Conservation (phyloP, 306 rosid species). For the Sesbania bispinosa region DNA sequence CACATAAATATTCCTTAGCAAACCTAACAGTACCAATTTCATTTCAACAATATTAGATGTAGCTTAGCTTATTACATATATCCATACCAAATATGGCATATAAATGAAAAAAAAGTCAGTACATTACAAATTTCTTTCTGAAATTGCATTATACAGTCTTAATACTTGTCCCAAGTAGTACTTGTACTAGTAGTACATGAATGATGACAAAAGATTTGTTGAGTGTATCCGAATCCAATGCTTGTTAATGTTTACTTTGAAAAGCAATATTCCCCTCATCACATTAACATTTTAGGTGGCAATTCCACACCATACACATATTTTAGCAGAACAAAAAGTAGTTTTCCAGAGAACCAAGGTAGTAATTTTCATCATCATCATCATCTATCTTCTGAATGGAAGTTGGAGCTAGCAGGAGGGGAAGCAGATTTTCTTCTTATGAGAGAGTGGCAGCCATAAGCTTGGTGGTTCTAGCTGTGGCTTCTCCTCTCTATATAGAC, state of each 20-base stretch:
- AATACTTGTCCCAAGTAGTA: background rate
- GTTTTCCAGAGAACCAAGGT: background rate
- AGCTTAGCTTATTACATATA: background rate
- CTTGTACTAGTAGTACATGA: background rate
- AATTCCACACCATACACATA: background rate
- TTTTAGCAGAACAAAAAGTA: background rate
- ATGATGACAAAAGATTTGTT: background rate
- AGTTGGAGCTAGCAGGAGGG: constrained; percentile 37
- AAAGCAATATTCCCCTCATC: constrained; percentile 30
- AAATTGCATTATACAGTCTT: too few species aligned
- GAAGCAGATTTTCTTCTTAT: constrained; percentile 53
- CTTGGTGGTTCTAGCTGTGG: constrained; percentile 64
- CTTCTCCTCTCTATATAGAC: constrained; percentile 88
- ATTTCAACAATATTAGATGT: background rate
- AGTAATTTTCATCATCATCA: background rate
- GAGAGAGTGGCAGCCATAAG: constrained; percentile 60
- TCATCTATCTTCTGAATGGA: constrained; percentile 45
- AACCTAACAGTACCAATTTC: background rate
- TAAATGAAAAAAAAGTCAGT: background rate
- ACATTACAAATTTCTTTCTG: background rate
- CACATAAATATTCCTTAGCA: background rate
- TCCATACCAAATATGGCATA: background rate
- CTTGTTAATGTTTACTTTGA: constrained; percentile 4
- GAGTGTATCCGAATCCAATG: background rate
- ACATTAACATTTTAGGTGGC: background rate